These are phyloP conservation scores for Phytophthora cryptogea DNA, from an alignment of 352 stramenopile species.

Conservation along the genomic window DNA sequence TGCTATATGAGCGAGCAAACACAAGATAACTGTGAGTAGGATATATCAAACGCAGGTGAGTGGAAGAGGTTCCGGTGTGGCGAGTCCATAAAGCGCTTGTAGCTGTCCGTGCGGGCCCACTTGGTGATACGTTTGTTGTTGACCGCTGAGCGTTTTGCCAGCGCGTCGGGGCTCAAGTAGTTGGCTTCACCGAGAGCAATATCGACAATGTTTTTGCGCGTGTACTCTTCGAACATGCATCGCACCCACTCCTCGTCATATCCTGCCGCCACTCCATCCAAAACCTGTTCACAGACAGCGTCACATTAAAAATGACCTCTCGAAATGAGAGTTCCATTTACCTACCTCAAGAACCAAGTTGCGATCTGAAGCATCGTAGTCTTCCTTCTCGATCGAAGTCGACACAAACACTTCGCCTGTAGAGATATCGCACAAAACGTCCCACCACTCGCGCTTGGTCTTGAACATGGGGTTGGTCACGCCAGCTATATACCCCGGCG, in stretches of 20 bases:
- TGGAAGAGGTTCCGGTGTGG: constrained; percentile 47
- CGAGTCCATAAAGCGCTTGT: constrained; percentile 77
- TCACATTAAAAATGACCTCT: too few relatives aligned
- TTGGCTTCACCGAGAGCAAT: constrained; percentile 78
- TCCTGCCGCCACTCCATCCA: constrained; percentile 78
- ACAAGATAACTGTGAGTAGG: constrained; percentile 44
- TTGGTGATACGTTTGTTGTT: constrained; percentile 91
- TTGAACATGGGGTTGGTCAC: constrained; percentile 94
- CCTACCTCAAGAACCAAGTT: constrained; percentile 79
- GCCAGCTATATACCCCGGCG: constrained; percentile 86
- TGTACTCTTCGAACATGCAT: constrained; percentile 90
- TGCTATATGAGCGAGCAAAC: constrained; percentile 53
- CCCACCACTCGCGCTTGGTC: constrained; percentile 91
- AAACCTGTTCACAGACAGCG: constrained; percentile 40
- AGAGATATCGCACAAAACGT: constrained; percentile 89
- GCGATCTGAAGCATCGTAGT: constrained; percentile 70
- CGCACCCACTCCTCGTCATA: constrained; percentile 89
- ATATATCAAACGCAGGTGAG: constrained; percentile 89
- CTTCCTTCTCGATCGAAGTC: constrained; percentile 63
- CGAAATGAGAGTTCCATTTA: too few relatives aligned
- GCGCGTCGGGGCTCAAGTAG: constrained; percentile 73
- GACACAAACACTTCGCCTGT: constrained; percentile 79
- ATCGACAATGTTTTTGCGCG: constrained; percentile 84
- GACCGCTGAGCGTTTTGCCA: constrained; percentile 71
- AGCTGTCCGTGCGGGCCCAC: constrained; percentile 87